Percentiles rank a stretch among this genome's conserved stretches.
phyloP scores from a whole-genome alignment of 805 yeast species.

The Starmerella khaoyaiensis region DNA sequence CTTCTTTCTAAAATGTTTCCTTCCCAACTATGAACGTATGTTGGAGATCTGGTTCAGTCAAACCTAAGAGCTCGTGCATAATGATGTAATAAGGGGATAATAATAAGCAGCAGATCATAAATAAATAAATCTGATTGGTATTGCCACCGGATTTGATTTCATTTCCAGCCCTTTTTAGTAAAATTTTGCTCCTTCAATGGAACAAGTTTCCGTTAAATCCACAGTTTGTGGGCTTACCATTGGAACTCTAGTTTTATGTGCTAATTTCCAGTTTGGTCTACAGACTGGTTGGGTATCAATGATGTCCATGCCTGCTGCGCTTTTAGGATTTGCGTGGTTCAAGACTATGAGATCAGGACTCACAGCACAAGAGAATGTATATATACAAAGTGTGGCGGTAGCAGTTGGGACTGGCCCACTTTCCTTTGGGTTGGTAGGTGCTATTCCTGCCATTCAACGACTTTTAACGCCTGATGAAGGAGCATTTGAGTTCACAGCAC shows the following conservation, averaged over 20 bases:
- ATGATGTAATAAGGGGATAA: no score
- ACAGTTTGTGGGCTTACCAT: constrained; percentile 63
- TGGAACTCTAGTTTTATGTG: constrained; percentile 76
- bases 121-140: no score
- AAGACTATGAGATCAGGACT: constrained; percentile 36
- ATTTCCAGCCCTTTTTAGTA: no score
- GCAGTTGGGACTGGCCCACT: constrained; percentile 97
- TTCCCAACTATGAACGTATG: no score
- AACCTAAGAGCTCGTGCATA: no score
- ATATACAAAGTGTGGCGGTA: constrained; percentile 81
- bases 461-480: constrained; percentile 62
- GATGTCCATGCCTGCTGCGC: constrained; percentile 95
- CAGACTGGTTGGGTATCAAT: constrained; percentile 99
- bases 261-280: constrained; percentile 90
- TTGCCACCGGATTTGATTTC: no score
- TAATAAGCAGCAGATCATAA: no score
- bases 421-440: constrained; percentile 90
- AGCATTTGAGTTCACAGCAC: constrained; percentile 30
- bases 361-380: constrained; percentile 89
- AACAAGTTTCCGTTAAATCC: constrained; percentile 48
- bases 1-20: no score
- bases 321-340: constrained; percentile 74
- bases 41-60: no score
- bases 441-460: constrained; percentile 89
- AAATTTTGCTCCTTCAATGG: constrained; percentile 10